Percentiles rank a stretch among this genome's conserved stretches.
Conservation (phyloP, 2,329 filamentous ascomycete genomes). For the Phyllosticta capitalensis region DNA sequence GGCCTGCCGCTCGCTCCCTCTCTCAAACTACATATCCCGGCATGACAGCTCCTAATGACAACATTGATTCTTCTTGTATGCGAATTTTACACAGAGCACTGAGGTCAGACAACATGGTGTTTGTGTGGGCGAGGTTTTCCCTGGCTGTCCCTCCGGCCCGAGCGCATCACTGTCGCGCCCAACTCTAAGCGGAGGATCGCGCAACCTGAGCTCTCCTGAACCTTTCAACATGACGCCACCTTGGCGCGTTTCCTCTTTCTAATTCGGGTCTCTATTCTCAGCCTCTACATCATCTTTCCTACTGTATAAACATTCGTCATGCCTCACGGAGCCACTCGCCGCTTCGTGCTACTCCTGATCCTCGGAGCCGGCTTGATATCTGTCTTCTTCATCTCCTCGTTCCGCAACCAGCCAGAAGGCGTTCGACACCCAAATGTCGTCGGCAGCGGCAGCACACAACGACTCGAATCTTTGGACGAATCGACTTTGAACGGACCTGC, state of each 20-base stretch:
- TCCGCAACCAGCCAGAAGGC: constrained; percentile 33
- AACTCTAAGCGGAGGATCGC: not conserved
- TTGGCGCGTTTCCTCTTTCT: not conserved
- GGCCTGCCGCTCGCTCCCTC: not conserved
- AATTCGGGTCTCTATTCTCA: not conserved
- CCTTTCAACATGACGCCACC: constrained; percentile 8
- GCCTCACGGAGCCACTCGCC: constrained; percentile 22
- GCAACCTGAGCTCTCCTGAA: not conserved
- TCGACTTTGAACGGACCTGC: constrained; percentile 52
- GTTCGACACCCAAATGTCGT: not conserved
- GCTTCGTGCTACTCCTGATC: constrained; percentile 38
- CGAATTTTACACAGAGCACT: too few species aligned
- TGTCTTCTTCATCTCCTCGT: constrained; percentile 51
- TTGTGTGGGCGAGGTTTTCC: not conserved
- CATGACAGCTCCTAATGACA: not conserved
- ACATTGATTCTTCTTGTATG: not conserved
- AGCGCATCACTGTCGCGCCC: not conserved
- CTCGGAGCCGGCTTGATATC: constrained; percentile 48
- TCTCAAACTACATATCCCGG: too few species aligned
- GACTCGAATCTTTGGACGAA: not conserved
- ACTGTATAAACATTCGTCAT: constrained; percentile 14
- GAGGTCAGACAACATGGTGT: not conserved
- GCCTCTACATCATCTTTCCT: not conserved
- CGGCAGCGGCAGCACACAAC: constrained; percentile 14
- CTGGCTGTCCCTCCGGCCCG: not conserved